Evolutionary conservation across 2,329 filamentous ascomycete genomes (phyloP), one percentile per base, ranked within the genome.

Genomic region (Elsinoe australis): DNA sequence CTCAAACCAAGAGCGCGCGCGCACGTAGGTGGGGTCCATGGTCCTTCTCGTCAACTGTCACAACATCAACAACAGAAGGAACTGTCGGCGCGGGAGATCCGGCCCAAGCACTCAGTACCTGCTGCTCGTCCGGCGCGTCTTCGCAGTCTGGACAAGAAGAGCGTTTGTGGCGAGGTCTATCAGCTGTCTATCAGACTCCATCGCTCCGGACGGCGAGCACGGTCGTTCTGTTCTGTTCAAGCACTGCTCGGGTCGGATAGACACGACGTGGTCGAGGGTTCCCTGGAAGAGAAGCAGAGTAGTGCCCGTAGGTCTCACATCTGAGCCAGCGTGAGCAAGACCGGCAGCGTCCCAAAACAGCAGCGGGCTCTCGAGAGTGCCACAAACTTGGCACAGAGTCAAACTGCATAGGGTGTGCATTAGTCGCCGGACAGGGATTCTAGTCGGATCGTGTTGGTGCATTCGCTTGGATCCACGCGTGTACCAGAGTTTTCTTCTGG

Each of bases 401-500:
- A 29, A 44, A 44, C 39, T 44, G 39, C 39, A 44, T 44, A 44
- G 39, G 39, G 39, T 44, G 39, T 44, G 39, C 39, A 44, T 29
- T 44, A 44, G 39, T 31, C 21, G 24, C 26, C 24, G 21, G 28
- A 31, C 39, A 44, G 39, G 39, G 39, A 32, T 44, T 31, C 24
- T 22, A 19, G 39, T 44, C 39, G 17, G 39, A 18, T 17, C 17
- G 39, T 44, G 24, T 44, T 29, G 39, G 35, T 24, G 18, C 35
- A n/a, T n/a, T n/a, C n/a, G n/a, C n/a, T n/a, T n/a, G n/a, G n/a
- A n/a, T n/a, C n/a, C n/a, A n/a, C n/a, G n/a, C 35, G 19, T 19
- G 24, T n/a, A 39, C 24, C 18, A 22, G 35, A 41, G 36, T 14
- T 41, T 41, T 41, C 28, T 21, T 41, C n/a, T n/a, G n/a, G n/a